Evolutionary conservation across 805 yeast species (phyloP).

Genomic region (Candida taoyuanica): DNA sequence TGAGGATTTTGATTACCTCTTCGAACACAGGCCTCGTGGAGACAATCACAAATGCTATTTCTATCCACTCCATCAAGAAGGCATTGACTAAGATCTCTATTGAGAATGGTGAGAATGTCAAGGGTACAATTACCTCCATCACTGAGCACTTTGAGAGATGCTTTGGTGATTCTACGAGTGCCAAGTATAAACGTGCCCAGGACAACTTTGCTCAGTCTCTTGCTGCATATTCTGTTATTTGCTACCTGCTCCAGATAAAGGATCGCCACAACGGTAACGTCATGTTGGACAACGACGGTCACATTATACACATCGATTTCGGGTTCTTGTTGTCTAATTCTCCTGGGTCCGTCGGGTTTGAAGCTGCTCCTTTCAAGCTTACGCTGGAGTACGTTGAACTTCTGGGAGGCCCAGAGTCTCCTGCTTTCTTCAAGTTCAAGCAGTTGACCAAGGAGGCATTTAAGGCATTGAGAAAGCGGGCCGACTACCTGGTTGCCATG

Average conservation of each 20-base stretch:
- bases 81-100: conserved; percentile 76
- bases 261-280: conserved; percentile 97
- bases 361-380: conserved; percentile 94
- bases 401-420: conserved; percentile 72
- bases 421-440: conserved; percentile 55
- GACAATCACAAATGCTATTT: conserved; percentile 91
- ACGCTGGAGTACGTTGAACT: conserved; percentile 86
- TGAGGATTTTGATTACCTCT: conserved; percentile 90
- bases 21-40: conserved; percentile 90
- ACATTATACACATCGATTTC: conserved; percentile 91
- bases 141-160: conserved; percentile 73
- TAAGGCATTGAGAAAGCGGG: conserved; percentile 62
- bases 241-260: conserved; percentile 86
- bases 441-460: conserved; percentile 68
- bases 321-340: conserved; percentile 90
- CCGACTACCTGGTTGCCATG: conserved; percentile 71
- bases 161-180: conserved; percentile 60
- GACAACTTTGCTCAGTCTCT: conserved; percentile 79
- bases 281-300: conserved; percentile 95
- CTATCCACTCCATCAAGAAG: conserved; percentile 91
- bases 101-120: conserved; percentile 61
- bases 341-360: conserved; percentile 96
- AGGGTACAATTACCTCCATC: conserved; percentile 65
- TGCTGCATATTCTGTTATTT: conserved; percentile 88
- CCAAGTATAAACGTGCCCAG: conserved; percentile 68